Evolutionary conservation across 768 basidiomycete genomes (phyloP).

Genomic region (Phylloporus sp.): DNA sequence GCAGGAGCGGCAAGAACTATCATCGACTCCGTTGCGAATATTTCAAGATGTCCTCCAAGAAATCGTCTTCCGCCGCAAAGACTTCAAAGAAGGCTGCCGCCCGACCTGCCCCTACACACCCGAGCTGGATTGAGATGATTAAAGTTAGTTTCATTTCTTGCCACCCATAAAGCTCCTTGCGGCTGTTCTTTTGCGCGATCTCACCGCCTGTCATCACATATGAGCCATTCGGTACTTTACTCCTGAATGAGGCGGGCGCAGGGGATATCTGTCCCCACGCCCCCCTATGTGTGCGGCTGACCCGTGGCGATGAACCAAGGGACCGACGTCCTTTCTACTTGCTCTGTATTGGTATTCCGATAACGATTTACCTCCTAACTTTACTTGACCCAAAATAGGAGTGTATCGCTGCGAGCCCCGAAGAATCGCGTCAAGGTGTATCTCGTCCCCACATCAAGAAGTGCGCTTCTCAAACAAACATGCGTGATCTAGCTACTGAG

Average conservation of each 20-base stretch:
- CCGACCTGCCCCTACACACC: constrained; percentile 35
- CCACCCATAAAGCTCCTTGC: constrained; percentile 11
- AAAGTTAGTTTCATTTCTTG: constrained; percentile 47
- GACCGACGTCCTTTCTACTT: neutral
- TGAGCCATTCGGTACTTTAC: constrained; percentile 5
- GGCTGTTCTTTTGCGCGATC: constrained; percentile 5
- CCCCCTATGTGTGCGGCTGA: constrained; percentile 12
- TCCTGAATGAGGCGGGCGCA: constrained; percentile 38
- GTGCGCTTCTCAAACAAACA: constrained; percentile 40
- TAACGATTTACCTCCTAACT: constrained; percentile 18
- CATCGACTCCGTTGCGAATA: constrained; percentile 9
- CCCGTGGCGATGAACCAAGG: constrained; percentile 6
- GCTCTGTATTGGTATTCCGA: constrained; percentile 8
- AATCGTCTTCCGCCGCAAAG: constrained; percentile 44
- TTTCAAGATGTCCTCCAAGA: constrained; percentile 38
- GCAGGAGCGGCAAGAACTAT: constrained; percentile 16
- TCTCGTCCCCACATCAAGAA: constrained; percentile 94
- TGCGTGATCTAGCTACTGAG: constrained; percentile 15
- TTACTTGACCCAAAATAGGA: constrained; percentile 50
- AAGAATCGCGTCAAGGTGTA: constrained; percentile 79
- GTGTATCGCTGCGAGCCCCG: constrained; percentile 69
- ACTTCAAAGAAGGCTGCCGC: constrained; percentile 32
- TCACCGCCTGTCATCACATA: constrained; percentile 6
- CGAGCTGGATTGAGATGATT: constrained; percentile 76
- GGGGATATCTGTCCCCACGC: constrained; percentile 26